Evolutionary conservation across 2,329 filamentous ascomycete genomes (phyloP), one percentile per base, ranked within the genome.

Genomic region (Setomelanomma holmii): DNA sequence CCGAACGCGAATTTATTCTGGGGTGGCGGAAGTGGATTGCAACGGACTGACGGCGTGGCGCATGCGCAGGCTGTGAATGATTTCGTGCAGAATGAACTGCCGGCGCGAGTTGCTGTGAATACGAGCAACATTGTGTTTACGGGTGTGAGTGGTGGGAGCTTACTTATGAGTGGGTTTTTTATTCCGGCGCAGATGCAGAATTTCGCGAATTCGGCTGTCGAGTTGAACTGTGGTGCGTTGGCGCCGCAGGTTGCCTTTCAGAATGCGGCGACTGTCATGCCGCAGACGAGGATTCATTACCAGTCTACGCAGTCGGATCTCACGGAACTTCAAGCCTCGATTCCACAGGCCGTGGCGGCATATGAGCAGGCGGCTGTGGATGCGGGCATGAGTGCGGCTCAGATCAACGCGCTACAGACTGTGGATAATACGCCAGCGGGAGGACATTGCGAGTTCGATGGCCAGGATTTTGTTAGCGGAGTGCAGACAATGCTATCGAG

Each of bases 381-480:
- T 11, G 76, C 76, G 1, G 83, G 83, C 0, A 49, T 86, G 27
- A 69, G 58, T 35, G 63, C 75, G 0, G 67, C 63, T 23, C 73
- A 82, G 59, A 75, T 85, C 60, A 82, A 80, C 23, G 68, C 75
- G 2, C 64, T 84, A 48, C 82, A 85, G 74, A 86, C 84, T 1
- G 82, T 83, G 1, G 80, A 86, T 58, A 84, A 83, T 56, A 78
- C 79, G 3, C 83, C 83, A 2, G 70, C 75, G 19, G 83, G 82
- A 33, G 83, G 83, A 0, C 84, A 86, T 67, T 86, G 84, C 72
- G 82, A 77, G 45, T 86, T 86, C 52, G 84, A 86, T 63, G 80
- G 74, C 11, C 56, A 79, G 60, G 80, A 71, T 8, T 86, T 86
- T 56, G 78, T 80, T 8, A 78, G 75, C n/a, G 83, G 84, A 10